A percentile compares a stretch with the other conserved stretches of the same genome.
Conservation (phyloP, 1,139 yeast species). For the Tardiomyces blankii region DNA sequence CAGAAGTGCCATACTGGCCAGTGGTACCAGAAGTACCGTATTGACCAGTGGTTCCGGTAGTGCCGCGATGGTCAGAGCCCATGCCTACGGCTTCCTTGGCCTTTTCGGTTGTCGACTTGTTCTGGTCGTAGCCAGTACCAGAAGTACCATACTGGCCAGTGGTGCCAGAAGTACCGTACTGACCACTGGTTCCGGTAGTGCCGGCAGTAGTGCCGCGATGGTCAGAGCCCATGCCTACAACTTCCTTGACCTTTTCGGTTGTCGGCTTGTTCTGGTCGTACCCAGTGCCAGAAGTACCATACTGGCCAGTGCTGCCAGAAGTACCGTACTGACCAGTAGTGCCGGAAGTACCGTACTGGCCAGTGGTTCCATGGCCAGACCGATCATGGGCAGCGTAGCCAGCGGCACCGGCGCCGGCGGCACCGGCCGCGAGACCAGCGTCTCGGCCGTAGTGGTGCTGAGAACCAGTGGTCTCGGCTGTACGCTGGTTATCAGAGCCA, state of each 20-base stretch:
- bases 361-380: slow-evolving; percentile 1
- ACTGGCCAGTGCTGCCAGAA: slow-evolving; percentile 2
- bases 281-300: too few species aligned
- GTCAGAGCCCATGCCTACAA: neutral
- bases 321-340: slow-evolving; percentile 1
- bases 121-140: too few species aligned
- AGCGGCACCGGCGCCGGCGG: slow-evolving; percentile 4
- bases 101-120: too few species aligned
- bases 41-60: too few species aligned
- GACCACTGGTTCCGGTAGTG: slow-evolving; percentile 1
- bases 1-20: neutral
- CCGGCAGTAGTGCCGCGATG: slow-evolving; percentile 1
- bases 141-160: neutral
- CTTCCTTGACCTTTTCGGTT: neutral
- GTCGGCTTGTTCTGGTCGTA: too few species aligned
- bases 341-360: too few species aligned
- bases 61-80: neutral
- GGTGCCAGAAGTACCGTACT: slow-evolving; percentile 3
- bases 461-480: neutral
- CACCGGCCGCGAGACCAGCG: slow-evolving; percentile 1
- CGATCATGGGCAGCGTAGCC: too few species aligned
- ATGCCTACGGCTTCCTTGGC: neutral
- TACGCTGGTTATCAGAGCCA: too few species aligned
- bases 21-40: slow-evolving; percentile 2
- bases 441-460: slow-evolving; percentile 1